Evolutionary conservation across 108 stramenopile genomes (phyloP), one percentile per base, ranked within the genome.

Genomic region (Nitzschia sp.): DNA sequence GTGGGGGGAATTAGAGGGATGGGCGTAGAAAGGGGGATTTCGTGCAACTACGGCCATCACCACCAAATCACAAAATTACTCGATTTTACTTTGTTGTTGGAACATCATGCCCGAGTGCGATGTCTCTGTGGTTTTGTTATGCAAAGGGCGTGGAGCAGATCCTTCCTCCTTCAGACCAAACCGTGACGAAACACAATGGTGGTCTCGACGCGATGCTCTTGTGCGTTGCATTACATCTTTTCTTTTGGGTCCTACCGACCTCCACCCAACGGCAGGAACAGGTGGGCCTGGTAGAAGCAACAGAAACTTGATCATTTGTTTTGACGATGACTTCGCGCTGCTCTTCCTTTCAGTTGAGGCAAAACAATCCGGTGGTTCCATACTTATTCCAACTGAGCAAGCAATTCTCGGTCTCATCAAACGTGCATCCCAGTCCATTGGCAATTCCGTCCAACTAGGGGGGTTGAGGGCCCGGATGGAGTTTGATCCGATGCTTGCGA

Each of bases 171-270:
- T 80, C 51, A 73, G 82, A 65, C 87, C 90, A 10, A 71, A 81
- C 51, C 73, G 82, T 41, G 90, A 92, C 57, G 90, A 88, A 57
- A 69, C 68, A 19, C 82, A 86, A 62, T 92, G 86, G 76, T 83
- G 87, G 71, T 62, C 76, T 62, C 80, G 87, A 21, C 64, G 88
- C 48, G 90, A 92, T 77, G 90, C 90, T 22, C 71, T 89, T 10
- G 90, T 86, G 2, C 63, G 90, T 54, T 87, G 86, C 60, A 83
- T 86, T 19, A 67, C 84, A 6, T 57, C 86, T 37, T 80, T 84
- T 65, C 73, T 92, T 19, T 83, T 78, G 69, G 83, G 85, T n/a
- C 78, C 83, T 5, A 17, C 6, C 29, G 46, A 48, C 41, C 8
- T 20, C 43, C 61, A 19, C 2, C 57, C 15, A 67, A 24, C 26